Evolutionary conservation across 352 stramenopile species (phyloP), one percentile per base, ranked within the genome.

Genomic region (Peronospora belbahrii): DNA sequence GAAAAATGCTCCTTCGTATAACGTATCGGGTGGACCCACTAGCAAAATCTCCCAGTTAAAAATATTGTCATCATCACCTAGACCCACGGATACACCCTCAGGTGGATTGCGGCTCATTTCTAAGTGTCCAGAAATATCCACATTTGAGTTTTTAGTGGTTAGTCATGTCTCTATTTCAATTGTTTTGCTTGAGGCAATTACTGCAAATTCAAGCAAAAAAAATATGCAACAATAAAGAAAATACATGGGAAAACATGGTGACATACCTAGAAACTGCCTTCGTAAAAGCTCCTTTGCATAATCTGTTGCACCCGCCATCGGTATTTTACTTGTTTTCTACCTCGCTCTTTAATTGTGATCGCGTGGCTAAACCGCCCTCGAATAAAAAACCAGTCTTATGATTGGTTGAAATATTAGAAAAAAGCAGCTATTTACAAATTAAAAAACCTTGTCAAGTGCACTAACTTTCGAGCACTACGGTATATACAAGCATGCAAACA

Each of bases 11-110:
- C 95, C 97, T 64, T 99, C 85, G 42, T 97, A 97, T 34, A 95
- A 69, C 41, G 88, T 97, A 56, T 97, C 91, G 1, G 88, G 82
- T 11, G 92, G 91, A 0, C 97, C 97, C 52, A 99, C 95, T 30
- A 99, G 87, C 48, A 99, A 72, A 37, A 99, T 96, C 73, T 99
- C 94, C 97, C 97, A 99, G 48, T 97, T 90, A 67, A 98, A 99
- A 33, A 99, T 88, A 80, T 98, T 98, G 52, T 94, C 89, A 47
- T 99, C 95, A 61, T 99, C 95, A 17, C 79, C 85, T 22, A 99
- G 82, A 9, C 97, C 97, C 19, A 99, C 97, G 2, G 92, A 98
- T 32, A 99, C 94, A 24, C 96, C 90, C 76, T 99, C 96, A 42
- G 97, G 97, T 36, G 97, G 96, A 64, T 99, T 99, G 53, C 96